Evolutionary conservation across 352 stramenopile species (phyloP).

Genomic region (Phytopythium montanum): DNA sequence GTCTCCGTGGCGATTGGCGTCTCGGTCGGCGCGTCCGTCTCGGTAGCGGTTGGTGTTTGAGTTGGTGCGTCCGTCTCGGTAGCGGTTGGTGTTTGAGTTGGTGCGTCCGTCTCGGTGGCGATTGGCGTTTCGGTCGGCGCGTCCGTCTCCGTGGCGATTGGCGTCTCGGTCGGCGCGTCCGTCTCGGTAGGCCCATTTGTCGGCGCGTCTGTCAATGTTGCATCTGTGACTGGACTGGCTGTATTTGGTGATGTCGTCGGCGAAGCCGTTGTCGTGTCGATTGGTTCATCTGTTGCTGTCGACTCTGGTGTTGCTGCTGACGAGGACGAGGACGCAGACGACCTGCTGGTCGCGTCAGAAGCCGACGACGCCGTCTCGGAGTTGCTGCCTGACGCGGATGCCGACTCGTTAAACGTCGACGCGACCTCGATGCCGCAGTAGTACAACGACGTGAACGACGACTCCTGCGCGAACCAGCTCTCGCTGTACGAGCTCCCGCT

Average conservation of each 20-base stretch:
- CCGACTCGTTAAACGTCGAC: not conserved
- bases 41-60: not conserved
- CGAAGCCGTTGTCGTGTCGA: not conserved
- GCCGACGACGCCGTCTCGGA: not conserved
- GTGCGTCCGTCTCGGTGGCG: not conserved
- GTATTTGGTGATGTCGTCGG: not conserved
- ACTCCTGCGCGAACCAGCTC: slow-evolving; percentile 36
- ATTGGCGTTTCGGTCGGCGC: not conserved
- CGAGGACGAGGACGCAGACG: not conserved
- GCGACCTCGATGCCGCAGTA: slow-evolving; percentile 18
- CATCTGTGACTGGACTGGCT: not conserved
- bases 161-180: not conserved
- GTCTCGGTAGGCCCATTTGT: not conserved
- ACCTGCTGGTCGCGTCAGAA: not conserved
- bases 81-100: not conserved
- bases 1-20: too few relatives aligned
- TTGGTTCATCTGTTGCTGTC: not conserved
- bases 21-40: not conserved
- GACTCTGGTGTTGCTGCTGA: not conserved
- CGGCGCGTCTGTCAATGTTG: not conserved
- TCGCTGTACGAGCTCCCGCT: slow-evolving; percentile 22
- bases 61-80: not conserved
- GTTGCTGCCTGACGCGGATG: not conserved
- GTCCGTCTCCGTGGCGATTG: too few relatives aligned
- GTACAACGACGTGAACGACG: slow-evolving; percentile 23